phyloP scores from a whole-genome alignment of 1,139 yeast genomes.

The Eremothecium sinecaudum region DNA sequence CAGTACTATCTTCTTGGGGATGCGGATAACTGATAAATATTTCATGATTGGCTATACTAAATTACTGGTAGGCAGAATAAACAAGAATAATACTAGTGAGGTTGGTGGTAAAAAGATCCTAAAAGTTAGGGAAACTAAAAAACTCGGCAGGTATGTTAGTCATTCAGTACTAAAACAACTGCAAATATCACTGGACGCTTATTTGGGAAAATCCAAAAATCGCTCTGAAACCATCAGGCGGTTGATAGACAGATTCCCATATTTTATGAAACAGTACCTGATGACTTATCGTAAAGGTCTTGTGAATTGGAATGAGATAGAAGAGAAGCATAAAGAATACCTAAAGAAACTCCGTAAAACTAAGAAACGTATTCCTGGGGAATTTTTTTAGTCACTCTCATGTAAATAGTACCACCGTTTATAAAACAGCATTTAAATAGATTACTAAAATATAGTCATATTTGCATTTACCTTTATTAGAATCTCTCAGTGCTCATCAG shows the following conservation, averaged over 20 bases:
- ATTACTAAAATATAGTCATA: not conserved
- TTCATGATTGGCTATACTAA: slow-evolving; percentile 36
- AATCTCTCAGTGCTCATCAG: slow-evolving; percentile 1
- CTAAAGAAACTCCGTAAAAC: slow-evolving; percentile 16
- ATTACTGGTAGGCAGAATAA: no score
- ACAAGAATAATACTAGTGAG: no score
- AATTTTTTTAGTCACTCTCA: slow-evolving; percentile 5
- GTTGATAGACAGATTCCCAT: slow-evolving; percentile 18
- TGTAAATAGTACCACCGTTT: not conserved
- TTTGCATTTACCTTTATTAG: no score
- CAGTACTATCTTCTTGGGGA: slow-evolving; percentile 30
- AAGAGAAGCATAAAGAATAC: slow-evolving; percentile 14
- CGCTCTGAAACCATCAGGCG: slow-evolving; percentile 9
- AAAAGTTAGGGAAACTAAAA: no score
- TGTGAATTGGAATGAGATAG: slow-evolving; percentile 21
- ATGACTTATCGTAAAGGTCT: slow-evolving; percentile 19
- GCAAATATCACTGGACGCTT: slow-evolving; percentile 17
- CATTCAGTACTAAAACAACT: no score
- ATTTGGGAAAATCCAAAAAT: slow-evolving; percentile 17
- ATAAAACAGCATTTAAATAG: not conserved
- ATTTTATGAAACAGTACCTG: slow-evolving; percentile 27
- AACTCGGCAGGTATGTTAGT: no score
- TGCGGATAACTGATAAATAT: slow-evolving; percentile 33
- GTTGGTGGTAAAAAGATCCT: no score
- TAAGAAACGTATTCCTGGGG: slow-evolving; percentile 14